These are phyloP conservation scores for Coniosporium tulheliwenetii DNA, from an alignment of 2,329 filamentous ascomycete genomes.

Conservation along the genomic window DNA sequence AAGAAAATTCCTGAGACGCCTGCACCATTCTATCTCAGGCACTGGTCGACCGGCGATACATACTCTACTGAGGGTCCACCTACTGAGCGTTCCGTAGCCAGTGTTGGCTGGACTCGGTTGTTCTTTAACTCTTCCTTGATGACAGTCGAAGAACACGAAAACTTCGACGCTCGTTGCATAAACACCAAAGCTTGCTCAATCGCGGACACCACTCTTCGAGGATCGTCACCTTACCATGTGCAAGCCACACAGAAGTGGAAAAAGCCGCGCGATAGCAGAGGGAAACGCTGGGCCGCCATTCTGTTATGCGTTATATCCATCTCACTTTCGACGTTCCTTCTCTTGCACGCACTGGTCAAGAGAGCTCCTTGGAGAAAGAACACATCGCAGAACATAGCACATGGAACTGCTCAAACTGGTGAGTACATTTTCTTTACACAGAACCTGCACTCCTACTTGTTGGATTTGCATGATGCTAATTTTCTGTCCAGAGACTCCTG, in stretches of 20 bases:
- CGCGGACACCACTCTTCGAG: slow-evolving; percentile 17
- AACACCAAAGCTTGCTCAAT: slow-evolving; percentile 18
- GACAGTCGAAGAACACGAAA: slow-evolving; percentile 11
- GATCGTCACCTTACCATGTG: slow-evolving; percentile 12
- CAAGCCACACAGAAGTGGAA: slow-evolving; percentile 14
- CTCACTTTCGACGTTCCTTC: slow-evolving; percentile 12
- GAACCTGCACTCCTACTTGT: too few species aligned
- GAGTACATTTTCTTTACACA: too few species aligned
- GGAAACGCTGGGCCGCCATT: slow-evolving; percentile 15
- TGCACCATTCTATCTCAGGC: slow-evolving; percentile 26
- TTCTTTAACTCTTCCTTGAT: slow-evolving; percentile 34
- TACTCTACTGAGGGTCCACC: slow-evolving; percentile 31
- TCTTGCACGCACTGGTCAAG: slow-evolving; percentile 15
- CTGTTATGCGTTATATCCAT: slow-evolving; percentile 17
- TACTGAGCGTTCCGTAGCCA: slow-evolving; percentile 20
- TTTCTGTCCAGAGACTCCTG: too few species aligned
- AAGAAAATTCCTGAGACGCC: slow-evolving; percentile 23
- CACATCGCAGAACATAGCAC: neutral
- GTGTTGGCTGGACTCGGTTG: slow-evolving; percentile 29
- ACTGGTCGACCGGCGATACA: slow-evolving; percentile 31
- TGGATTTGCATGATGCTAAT: too few species aligned
- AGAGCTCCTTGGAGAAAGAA: slow-evolving; percentile 9
- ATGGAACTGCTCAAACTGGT: too few species aligned
- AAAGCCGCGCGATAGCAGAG: slow-evolving; percentile 10
- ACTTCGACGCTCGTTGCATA: slow-evolving; percentile 16